These are phyloP conservation scores for Moniliella sp. DNA, from an alignment of 1,284 basidiomycete genomes.

Conservation along the genomic window DNA sequence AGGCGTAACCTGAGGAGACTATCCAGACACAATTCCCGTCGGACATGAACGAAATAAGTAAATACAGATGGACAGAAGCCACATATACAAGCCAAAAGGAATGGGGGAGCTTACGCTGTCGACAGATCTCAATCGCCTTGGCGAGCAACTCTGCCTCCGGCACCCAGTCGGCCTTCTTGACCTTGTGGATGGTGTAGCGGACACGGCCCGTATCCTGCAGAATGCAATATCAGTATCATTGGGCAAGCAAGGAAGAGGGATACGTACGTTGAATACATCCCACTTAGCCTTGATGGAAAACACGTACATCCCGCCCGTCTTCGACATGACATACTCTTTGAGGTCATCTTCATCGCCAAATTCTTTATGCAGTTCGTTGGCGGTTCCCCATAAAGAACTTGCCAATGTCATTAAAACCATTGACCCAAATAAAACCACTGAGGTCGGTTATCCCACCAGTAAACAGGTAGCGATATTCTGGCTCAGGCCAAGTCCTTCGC, in stretches of 20 bases:
- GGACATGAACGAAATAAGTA: too few species aligned
- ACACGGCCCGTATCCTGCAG: slow-evolving; percentile 15
- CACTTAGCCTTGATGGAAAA: slow-evolving; percentile 65
- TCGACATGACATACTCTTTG: slow-evolving; percentile 48
- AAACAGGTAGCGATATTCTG: slow-evolving; percentile 77
- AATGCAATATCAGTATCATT: too few species aligned
- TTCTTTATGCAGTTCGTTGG: slow-evolving; percentile 54
- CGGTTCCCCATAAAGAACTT: slow-evolving; percentile 49
- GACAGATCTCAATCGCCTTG: slow-evolving; percentile 19
- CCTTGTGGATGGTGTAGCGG: slow-evolving; percentile 22
- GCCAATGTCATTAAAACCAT: slow-evolving; percentile 85
- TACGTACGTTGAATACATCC: slow-evolving; percentile 25
- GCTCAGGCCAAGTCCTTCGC: slow-evolving; percentile 50
- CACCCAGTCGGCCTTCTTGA: slow-evolving; percentile 15
- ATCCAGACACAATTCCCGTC: too few species aligned
- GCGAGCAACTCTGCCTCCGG: slow-evolving; percentile 23
- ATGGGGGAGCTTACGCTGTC: too few species aligned
- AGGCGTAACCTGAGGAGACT: too few species aligned
- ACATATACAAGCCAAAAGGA: too few species aligned
- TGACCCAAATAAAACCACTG: slow-evolving; percentile 72
- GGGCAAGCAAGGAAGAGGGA: too few species aligned
- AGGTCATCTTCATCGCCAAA: slow-evolving; percentile 49
- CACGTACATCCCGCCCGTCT: slow-evolving; percentile 52
- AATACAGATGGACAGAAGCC: too few species aligned
- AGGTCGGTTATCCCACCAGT: slow-evolving; percentile 69